These are phyloP conservation scores for Mycena olivaceomarginata DNA, from an alignment of 768 basidiomycete genomes.

Conservation along the genomic window DNA sequence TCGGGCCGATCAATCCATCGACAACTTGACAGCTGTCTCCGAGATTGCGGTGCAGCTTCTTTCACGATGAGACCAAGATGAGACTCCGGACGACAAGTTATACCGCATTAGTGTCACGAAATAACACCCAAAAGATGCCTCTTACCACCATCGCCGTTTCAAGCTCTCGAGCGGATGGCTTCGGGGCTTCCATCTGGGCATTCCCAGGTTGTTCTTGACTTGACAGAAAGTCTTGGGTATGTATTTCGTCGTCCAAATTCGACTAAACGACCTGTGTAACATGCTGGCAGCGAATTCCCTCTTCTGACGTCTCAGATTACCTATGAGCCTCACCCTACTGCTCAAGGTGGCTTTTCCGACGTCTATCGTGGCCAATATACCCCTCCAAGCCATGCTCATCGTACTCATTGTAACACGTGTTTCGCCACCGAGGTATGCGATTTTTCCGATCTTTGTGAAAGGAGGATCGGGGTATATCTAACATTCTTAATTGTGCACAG, in stretches of 20 bases:
- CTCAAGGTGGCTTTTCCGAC: neutral
- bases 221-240: slow-evolving; percentile 3
- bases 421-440: slow-evolving; percentile 1
- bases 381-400: neutral
- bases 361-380: neutral
- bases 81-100: too few species aligned
- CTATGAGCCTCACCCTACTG: neutral
- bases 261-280: neutral
- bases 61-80: too few species aligned
- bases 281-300: neutral
- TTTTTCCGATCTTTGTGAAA: slow-evolving; percentile 3
- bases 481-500: neutral
- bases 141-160: neutral
- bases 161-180: neutral
- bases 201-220: neutral
- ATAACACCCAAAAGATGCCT: neutral
- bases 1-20: too few species aligned
- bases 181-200: neutral
- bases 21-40: too few species aligned
- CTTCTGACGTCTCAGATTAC: neutral
- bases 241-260: neutral
- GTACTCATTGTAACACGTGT: neutral
- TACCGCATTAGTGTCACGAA: neutral
- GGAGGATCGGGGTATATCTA: neutral
- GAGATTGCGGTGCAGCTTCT: too few species aligned